phyloP scores from a whole-genome alignment of 345 rosid species.

The Ceriops tagal region DNA sequence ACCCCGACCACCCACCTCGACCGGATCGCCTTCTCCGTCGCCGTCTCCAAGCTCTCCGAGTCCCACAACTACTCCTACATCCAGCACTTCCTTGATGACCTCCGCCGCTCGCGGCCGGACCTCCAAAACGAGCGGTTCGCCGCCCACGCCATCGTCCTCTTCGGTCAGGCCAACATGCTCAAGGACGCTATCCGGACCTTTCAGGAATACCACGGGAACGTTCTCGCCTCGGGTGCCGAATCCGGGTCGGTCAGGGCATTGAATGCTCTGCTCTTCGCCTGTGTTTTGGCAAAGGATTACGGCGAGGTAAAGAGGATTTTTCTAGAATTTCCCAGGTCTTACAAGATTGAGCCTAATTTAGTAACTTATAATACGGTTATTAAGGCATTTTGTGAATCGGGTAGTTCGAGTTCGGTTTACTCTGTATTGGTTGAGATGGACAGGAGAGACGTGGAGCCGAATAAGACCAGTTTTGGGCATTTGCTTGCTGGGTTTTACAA shows the following conservation, averaged over 20 bases:
- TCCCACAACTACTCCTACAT: slow-evolving; percentile 49
- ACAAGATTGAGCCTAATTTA: slow-evolving; percentile 52
- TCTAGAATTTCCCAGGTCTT: slow-evolving; percentile 52
- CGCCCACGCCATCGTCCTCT: slow-evolving; percentile 61
- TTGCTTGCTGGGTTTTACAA: slow-evolving; percentile 63
- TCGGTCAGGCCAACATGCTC: slow-evolving; percentile 75
- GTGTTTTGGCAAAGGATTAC: slow-evolving; percentile 55
- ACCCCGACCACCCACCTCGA: slow-evolving; percentile 57
- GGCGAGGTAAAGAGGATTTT: slow-evolving; percentile 59
- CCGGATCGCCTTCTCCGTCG: slow-evolving; percentile 65
- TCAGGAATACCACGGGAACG: slow-evolving; percentile 40
- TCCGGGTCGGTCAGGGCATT: slow-evolving; percentile 53
- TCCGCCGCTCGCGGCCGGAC: slow-evolving; percentile 56
- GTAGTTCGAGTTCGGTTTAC: slow-evolving; percentile 54
- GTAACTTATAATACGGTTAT: slow-evolving; percentile 63
- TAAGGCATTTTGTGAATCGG: slow-evolving; percentile 61
- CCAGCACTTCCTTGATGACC: slow-evolving; percentile 53
- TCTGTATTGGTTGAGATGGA: slow-evolving; percentile 79
- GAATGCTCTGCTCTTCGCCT: slow-evolving; percentile 64
- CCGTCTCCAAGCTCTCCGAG: slow-evolving; percentile 49
- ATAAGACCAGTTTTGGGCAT: slow-evolving; percentile 40
- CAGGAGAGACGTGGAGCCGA: slow-evolving; percentile 52
- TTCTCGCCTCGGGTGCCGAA: slow-evolving; percentile 7
- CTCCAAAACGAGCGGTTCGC: slow-evolving; percentile 54
- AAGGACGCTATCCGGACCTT: slow-evolving; percentile 54